Percentiles rank a stretch among this genome's conserved stretches.
Conservation (phyloP, 139 green algal species). For the Chlamydomonas eustigma region DNA sequence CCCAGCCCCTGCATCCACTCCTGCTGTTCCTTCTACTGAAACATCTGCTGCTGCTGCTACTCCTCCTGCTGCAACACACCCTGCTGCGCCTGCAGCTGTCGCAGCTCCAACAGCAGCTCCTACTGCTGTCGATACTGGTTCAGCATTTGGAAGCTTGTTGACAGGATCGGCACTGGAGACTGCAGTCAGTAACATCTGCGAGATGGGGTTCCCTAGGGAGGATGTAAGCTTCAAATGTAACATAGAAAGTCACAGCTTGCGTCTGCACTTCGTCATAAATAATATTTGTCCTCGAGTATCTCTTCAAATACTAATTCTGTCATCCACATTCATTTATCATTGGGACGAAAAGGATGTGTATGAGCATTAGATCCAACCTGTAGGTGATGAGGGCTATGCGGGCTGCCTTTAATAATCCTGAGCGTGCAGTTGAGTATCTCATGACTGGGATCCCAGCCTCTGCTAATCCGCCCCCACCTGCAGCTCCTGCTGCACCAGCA, state of each 20-base stretch:
- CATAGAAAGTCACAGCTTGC: no score
- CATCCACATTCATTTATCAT: no score
- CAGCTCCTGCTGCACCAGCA: conserved; percentile 16
- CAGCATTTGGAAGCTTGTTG: conserved; percentile 47
- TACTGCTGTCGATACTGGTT: conserved; percentile 7
- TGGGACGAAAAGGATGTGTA: no score
- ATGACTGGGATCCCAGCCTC: conserved; percentile 79
- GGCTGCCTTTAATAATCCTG: conserved; percentile 98
- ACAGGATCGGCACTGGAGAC: conserved; percentile 63
- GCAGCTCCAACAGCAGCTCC: conserved; percentile 12
- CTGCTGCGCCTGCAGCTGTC: conserved; percentile 16
- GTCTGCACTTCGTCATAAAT: no score
- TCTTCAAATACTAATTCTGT: no score
- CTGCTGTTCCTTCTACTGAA: conserved; percentile 29
- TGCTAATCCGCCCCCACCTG: conserved; percentile 16
- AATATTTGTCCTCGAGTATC: no score
- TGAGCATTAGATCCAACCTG: no score
- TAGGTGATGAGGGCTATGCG: conserved; percentile 82
- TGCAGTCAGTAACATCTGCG: conserved; percentile 73
- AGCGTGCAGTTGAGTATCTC: conserved; percentile 98
- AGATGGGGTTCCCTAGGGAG: conserved; percentile 90
- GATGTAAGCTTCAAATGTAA: conserved; percentile 60
- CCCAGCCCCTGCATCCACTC: conserved; percentile 14
- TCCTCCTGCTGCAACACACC: conserved; percentile 10
- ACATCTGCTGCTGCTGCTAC: conserved; percentile 23